Base-by-base conservation (phyloP, 1,284 basidiomycete species). In the Phellopilus nigrolimitatus region DNA sequence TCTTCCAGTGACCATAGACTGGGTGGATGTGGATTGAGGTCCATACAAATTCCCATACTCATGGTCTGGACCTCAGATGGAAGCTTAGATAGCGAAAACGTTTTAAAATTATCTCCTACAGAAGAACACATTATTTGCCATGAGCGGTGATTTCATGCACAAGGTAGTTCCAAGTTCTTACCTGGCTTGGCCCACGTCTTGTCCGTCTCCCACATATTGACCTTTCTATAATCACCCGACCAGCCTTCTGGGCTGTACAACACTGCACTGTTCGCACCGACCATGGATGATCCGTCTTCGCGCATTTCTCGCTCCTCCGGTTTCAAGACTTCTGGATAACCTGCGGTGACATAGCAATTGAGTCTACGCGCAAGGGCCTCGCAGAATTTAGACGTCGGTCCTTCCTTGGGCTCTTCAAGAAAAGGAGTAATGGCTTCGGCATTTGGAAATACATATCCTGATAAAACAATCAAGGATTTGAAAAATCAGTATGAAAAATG, bases 151-250 rank as follows among this genome's bases (percentile, higher is more conserved):
- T 38, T 19, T 21, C 19, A 49, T 49, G 40, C 19, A 42, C 24
- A 7, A 44, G 17, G 22, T 13, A 30, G 3, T n/a, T n/a, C 8
- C 43, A 13, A 31, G 22, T n/a, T 62, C 73, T 36, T 57, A 86
- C 90, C 93, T 55, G 85, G 73, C 53, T 78, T 79, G 0, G 91
- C 91, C 95, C 95, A 98, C 0, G 79, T 75, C 64, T 79, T 78
- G 65, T 97, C 95, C 0, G 83, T 87, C 53, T 82, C 73, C 64
- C 79, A 98, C 47, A 95, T 69, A 66, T 97, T 90, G 22, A 88
- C 85, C 70, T 98, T 98, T 54, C 91, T 78, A 62, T 95, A 94
- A 15, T 74, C 74, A 19, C 81, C 82, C 0, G 81, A 76, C 21
- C 73, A 67, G 13, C 94, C 92, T 2, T 71, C 63, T 0, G 86